Evolutionary conservation across 495 filamentous ascomycete genomes (phyloP).

Genomic region (Talaromyces nanjingensis): DNA sequence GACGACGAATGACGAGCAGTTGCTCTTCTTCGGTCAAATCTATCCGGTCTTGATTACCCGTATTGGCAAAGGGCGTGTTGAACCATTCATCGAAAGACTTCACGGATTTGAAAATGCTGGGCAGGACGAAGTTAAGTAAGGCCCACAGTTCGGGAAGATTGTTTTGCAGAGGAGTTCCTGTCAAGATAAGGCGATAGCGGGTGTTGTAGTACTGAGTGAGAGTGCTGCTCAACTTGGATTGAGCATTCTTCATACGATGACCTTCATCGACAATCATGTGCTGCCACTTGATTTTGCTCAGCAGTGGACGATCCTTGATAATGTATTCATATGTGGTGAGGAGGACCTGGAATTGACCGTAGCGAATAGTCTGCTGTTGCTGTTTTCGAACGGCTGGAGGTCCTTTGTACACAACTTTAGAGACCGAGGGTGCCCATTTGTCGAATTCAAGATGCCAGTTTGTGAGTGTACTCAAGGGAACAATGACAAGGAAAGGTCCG

Average conservation of each 20-base stretch:
- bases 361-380: slow-evolving; percentile 88
- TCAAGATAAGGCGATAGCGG: slow-evolving; percentile 91
- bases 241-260: slow-evolving; percentile 99
- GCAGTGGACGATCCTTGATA: slow-evolving; percentile 91
- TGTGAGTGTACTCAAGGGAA: slow-evolving; percentile 90
- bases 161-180: slow-evolving; percentile 95
- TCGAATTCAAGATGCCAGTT: slow-evolving; percentile 99
- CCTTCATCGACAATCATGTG: slow-evolving; percentile 99
- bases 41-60: slow-evolving; percentile 96
- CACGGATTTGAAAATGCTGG: slow-evolving; percentile 98
- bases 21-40: slow-evolving; percentile 99
- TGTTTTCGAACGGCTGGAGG: slow-evolving; percentile 82
- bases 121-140: slow-evolving; percentile 94
- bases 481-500: slow-evolving; percentile 93
- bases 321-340: slow-evolving; percentile 99
- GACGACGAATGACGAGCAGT: slow-evolving; percentile 92
- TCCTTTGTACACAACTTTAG: slow-evolving; percentile 91
- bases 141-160: slow-evolving; percentile 96
- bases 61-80: slow-evolving; percentile 98
- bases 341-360: slow-evolving; percentile 91
- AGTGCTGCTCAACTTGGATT: slow-evolving; percentile 91
- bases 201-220: slow-evolving; percentile 92
- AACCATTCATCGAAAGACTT: slow-evolving; percentile 99
- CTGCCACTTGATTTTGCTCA: slow-evolving; percentile 97
- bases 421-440: slow-evolving; percentile 90